These are phyloP conservation scores for Alternaria arborescens DNA, from an alignment of 2,329 filamentous ascomycete species.

Conservation along the genomic window DNA sequence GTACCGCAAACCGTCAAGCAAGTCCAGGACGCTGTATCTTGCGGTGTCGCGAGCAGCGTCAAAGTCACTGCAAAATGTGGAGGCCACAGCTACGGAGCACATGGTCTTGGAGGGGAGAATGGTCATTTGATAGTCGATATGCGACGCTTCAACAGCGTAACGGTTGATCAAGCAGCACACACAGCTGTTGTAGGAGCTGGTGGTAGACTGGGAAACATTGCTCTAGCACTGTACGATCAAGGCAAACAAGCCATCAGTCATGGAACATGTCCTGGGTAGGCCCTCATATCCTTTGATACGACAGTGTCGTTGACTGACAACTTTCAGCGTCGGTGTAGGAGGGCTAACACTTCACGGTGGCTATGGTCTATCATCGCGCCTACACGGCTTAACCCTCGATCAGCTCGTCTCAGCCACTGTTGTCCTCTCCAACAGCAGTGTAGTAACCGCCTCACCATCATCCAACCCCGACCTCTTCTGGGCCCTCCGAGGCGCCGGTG, in stretches of 20 bases:
- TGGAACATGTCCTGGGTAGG: constrained; percentile 61
- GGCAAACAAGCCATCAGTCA: constrained; percentile 55
- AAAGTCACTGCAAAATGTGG: constrained; percentile 68
- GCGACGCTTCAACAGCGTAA: constrained; percentile 54
- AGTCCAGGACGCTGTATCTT: constrained; percentile 64
- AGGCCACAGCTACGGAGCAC: constrained; percentile 67
- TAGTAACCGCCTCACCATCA: constrained; percentile 46
- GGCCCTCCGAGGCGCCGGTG: constrained; percentile 51
- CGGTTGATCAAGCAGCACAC: constrained; percentile 49
- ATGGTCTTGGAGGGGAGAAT: constrained; percentile 58
- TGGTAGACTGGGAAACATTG: constrained; percentile 53
- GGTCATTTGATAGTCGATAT: constrained; percentile 59
- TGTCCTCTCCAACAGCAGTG: constrained; percentile 46
- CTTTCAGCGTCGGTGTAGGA: constrained; percentile 37
- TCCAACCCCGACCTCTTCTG: constrained; percentile 53
- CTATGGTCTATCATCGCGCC: constrained; percentile 37
- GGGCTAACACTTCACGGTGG: constrained; percentile 40
- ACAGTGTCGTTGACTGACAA: no score
- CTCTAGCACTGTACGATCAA: constrained; percentile 37
- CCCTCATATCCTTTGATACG: neutral
- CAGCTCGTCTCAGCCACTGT: constrained; percentile 35
- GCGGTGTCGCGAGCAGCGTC: constrained; percentile 58
- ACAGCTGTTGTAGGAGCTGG: constrained; percentile 58
- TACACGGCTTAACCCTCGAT: constrained; percentile 39
- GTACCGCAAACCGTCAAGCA: constrained; percentile 61